These are phyloP conservation scores for Paraurostyla sp. DNA, from an alignment of 73 alveolate species.

Conservation along the genomic window DNA sequence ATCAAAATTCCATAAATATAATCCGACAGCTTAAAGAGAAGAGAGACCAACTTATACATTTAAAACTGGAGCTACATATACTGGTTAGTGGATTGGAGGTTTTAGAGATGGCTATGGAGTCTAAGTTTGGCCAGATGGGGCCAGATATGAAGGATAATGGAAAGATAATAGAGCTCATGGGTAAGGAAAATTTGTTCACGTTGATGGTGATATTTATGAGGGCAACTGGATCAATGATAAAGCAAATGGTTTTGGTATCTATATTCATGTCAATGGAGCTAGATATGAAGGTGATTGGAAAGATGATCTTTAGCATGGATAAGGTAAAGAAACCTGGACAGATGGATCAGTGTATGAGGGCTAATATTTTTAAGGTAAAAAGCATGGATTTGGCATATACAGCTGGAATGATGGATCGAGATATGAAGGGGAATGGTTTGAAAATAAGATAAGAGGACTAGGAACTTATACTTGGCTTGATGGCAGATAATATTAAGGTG, in stretches of 20 bases:
- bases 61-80: constrained; percentile 87
- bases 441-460: constrained; percentile 68
- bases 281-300: constrained; percentile 81
- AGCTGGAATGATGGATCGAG: constrained; percentile 61
- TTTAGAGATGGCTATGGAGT: constrained; percentile 86
- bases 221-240: constrained; percentile 77
- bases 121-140: constrained; percentile 82
- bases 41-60: constrained; percentile 76
- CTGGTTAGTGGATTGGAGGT: constrained; percentile 91
- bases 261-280: constrained; percentile 83
- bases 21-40: constrained; percentile 75
- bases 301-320: constrained; percentile 78
- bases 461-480: constrained; percentile 72
- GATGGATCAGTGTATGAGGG: constrained; percentile 88
- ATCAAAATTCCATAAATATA: constrained; percentile 22
- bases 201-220: constrained; percentile 81
- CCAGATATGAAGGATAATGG: constrained; percentile 79
- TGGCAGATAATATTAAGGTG: constrained; percentile 72
- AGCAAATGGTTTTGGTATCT: constrained; percentile 84
- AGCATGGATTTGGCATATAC: constrained; percentile 73
- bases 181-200: constrained; percentile 77
- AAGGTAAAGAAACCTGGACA: constrained; percentile 81
- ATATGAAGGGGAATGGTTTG: constrained; percentile 67
- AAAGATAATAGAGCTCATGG: constrained; percentile 77
- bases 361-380: constrained; percentile 73